Base-by-base conservation (phyloP, 495 filamentous ascomycete species). In the Penicillium canariense region DNA sequence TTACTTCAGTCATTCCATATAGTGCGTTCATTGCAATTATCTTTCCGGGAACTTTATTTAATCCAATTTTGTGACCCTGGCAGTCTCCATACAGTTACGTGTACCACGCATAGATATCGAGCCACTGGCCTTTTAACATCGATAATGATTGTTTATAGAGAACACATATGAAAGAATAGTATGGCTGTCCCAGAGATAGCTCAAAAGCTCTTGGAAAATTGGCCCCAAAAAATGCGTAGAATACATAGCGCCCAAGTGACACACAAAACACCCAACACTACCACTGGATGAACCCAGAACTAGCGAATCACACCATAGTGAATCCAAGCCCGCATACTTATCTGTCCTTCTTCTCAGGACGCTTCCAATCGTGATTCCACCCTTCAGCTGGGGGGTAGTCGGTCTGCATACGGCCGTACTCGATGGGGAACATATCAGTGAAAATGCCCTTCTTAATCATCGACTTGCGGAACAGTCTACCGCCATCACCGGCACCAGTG, bases 371-470 rank as follows among this genome's bases (percentile, higher is more conserved):
- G 67, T 91, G 81, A 72, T 96, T 90, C 89, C 89, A 94, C 52
- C 87, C 83, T 61, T 86, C 81, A 57, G 76, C 75, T 12, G 76
- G 65, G 47, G 90, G 90, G 55, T 79, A 87, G 56, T 96, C 90
- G 31, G 84, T 89, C 81, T 95, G 90, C 60, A 81, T 67, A 63
- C 90, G 78, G 32, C 87, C 87, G 80, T 95, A 95, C 79, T 96
- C 91, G 66, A 96, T 87, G 56, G 92, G 92, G 44, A 94, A 77
- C 69, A 78, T 44, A 66, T 78, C 75, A 54, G 48, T 64, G 43
- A 86, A 94, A 35, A 90, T 69, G 9, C 86, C 87, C 72, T 84
- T 86, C 84, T 96, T 95, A 70, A 84, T 85, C 84, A 95, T 87
- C 34, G 90, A 88, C 48, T 86, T 80, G 11, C 91, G 77, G 75